Percentiles rank a stretch among this genome's conserved stretches.
Conservation (phyloP, 345 rosid species). For the Adansonia digitata region DNA sequence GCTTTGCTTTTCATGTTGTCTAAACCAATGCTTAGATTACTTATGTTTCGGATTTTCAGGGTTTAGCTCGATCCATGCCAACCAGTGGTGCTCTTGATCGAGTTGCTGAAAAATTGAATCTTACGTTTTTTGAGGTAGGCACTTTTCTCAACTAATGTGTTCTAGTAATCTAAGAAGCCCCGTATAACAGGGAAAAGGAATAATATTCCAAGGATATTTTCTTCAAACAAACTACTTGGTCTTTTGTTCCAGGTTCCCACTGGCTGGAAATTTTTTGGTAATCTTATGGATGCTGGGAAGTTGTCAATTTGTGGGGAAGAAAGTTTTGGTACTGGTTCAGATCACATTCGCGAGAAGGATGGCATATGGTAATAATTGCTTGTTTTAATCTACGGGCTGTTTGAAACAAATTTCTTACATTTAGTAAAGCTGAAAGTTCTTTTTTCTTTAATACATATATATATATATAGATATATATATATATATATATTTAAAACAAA, state of each 20-base stretch:
- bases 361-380: slow-evolving; percentile 84
- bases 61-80: slow-evolving; percentile 96
- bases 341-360: slow-evolving; percentile 95
- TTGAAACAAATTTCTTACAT: background rate
- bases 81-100: slow-evolving; percentile 96
- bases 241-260: slow-evolving; percentile 69
- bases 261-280: slow-evolving; percentile 96
- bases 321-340: slow-evolving; percentile 97
- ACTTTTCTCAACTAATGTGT: slow-evolving; percentile 12
- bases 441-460: background rate
- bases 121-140: slow-evolving; percentile 79
- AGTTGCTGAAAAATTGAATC: slow-evolving; percentile 78
- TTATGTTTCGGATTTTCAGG: slow-evolving; percentile 37
- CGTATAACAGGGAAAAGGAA: background rate
- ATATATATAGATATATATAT: no score
- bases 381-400: slow-evolving; percentile 1
- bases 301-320: slow-evolving; percentile 94
- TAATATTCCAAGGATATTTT: background rate
- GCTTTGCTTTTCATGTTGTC: background rate
- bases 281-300: slow-evolving; percentile 95
- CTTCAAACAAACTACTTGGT: slow-evolving; percentile 17
- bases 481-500: no score
- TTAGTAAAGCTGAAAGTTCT: background rate
- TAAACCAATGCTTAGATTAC: slow-evolving; percentile 1
- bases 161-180: background rate